Base-by-base conservation (phyloP, 108 stramenopile genomes). In the Phaeodactylum tricornutum region DNA sequence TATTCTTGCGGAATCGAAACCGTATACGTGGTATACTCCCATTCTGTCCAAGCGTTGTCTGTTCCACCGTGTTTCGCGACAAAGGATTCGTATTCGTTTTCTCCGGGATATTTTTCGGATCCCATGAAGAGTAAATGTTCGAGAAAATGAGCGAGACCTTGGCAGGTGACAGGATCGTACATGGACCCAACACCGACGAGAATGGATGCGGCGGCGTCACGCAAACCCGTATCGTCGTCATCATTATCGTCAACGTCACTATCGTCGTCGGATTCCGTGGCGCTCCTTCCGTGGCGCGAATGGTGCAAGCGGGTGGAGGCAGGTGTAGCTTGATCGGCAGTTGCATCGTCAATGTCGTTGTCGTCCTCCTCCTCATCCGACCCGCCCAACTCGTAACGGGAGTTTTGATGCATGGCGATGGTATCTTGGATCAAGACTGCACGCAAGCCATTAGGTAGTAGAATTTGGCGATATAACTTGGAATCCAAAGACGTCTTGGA, bases 111-210 rank as follows among this genome's bases (percentile, higher is more conserved):
- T 41, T 85, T 81, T 32, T 85, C 71, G 3, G 84, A 93, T 21
- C 96, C 96, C 69, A 97, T 75, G 62, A 98, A 98, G 21, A 98
- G 64, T 83, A 98, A 83, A 54, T 95, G 91, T 47, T 98, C 97
- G 35, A 95, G 59, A 58, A 92, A 96, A 53, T 98, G 97, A 0
- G 92, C 75, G 42, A 94, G 43, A 9, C 98, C 96, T 47, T 92
- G 94, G 27, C 81, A 59, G 36, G 79, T 58, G 1, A 72, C 73
- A 0, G 96, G 96, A 66, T 99, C 98, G 37, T 71, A 74, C 59
- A 82, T 77, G 41, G 70, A 77, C 0, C 98, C 98, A 3, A 90
- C 94, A 0, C 87, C 81, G 5, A 99, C 98, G 9, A 81, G 55
- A 59, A 97, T 59, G 43, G 96, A 90, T 15, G 92, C 88, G n/a